Percentiles rank a stretch among this genome's conserved stretches.
Evolutionary conservation across 257 asterid species (phyloP).

Genomic region (Misopates orontium): DNA sequence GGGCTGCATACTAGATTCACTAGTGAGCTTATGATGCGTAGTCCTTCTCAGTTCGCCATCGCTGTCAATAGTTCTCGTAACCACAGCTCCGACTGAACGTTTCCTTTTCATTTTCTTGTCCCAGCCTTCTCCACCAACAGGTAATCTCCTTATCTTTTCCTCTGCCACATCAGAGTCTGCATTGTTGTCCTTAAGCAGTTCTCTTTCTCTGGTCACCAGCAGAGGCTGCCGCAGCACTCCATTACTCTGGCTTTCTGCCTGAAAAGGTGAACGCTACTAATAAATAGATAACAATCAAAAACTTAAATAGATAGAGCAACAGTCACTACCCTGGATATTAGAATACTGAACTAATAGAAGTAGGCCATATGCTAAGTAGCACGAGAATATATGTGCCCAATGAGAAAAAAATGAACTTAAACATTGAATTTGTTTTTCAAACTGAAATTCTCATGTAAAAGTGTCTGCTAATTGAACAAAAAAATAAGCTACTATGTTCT

Average conservation of each 20-base stretch:
- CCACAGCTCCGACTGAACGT: slow-evolving; percentile 89
- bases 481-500: too few relatives aligned
- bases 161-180: slow-evolving; percentile 66
- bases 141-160: slow-evolving; percentile 80
- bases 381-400: too few relatives aligned
- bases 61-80: slow-evolving; percentile 66
- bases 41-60: slow-evolving; percentile 72
- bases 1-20: slow-evolving; percentile 66
- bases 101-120: slow-evolving; percentile 94
- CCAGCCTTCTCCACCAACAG: slow-evolving; percentile 95
- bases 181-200: slow-evolving; percentile 53
- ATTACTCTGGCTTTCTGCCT: slow-evolving; percentile 77
- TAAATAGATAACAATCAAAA: not conserved
- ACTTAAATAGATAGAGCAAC: too few relatives aligned
- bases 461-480: too few relatives aligned
- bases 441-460: too few relatives aligned
- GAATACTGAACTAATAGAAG: too few relatives aligned
- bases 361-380: too few relatives aligned
- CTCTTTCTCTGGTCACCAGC: slow-evolving; percentile 67
- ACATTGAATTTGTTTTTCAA: too few relatives aligned
- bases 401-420: too few relatives aligned
- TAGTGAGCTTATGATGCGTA: slow-evolving; percentile 60
- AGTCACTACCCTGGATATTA: too few relatives aligned
- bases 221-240: slow-evolving; percentile 64
- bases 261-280: slow-evolving; percentile 29